A percentile compares a stretch with the other conserved stretches of the same genome.
Evolutionary conservation across 225 moss, liverwort and hornwort species (phyloP).

Genomic region (Antitrichia curtipendula): DNA sequence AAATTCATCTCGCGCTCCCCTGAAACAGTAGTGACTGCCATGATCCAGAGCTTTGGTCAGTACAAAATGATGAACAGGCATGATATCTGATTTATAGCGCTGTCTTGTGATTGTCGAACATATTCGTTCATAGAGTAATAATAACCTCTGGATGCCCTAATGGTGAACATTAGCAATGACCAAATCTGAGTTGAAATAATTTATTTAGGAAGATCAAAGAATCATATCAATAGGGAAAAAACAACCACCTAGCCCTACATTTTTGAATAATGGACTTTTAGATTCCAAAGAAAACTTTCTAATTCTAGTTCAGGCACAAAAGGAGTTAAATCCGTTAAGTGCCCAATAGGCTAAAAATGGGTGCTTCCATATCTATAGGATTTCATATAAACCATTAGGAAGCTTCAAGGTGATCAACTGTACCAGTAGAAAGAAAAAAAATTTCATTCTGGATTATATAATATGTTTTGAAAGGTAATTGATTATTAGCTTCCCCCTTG

Average conservation of each 20-base stretch:
- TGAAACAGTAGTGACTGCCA: constrained; percentile 28
- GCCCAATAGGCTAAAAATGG: not conserved
- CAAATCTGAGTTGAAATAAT: not conserved
- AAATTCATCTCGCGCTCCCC: constrained; percentile 27
- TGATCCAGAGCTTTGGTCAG: not conserved
- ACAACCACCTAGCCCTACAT: not conserved
- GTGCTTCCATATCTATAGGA: not conserved
- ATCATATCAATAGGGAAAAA: not conserved
- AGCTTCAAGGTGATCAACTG: not conserved
- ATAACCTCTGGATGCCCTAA: not conserved
- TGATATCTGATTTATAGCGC: not conserved
- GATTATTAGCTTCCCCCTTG: not conserved
- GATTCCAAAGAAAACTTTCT: not conserved
- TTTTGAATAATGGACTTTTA: not conserved
- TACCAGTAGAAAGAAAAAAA: not conserved
- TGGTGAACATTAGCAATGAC: no score
- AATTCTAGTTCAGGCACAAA: not conserved
- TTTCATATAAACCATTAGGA: not conserved
- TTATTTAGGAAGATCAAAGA: not conserved
- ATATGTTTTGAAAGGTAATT: not conserved
- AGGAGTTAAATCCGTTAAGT: not conserved
- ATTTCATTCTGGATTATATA: not conserved
- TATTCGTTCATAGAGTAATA: not conserved
- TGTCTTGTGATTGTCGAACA: not conserved
- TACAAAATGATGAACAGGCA: not conserved